phyloP scores from a whole-genome alignment of 2,329 filamentous ascomycete genomes.

The Colletotrichum brevisporum region DNA sequence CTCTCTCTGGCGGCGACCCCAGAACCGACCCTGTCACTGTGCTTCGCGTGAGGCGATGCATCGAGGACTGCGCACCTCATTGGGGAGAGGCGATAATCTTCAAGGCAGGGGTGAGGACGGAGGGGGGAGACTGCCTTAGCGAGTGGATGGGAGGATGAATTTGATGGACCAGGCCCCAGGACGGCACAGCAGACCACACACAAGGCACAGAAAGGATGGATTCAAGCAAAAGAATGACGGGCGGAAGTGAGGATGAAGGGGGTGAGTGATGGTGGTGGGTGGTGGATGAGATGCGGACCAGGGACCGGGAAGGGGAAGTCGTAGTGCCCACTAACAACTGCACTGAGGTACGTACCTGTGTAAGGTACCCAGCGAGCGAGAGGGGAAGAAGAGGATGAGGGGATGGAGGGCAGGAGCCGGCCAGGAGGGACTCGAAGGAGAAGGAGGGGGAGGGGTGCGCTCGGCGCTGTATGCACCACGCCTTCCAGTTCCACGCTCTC shows the following conservation, averaged over 20 bases:
- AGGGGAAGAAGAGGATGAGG: conserved; percentile 1
- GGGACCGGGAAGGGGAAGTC: conserved; percentile 23
- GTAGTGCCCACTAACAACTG: too few species aligned
- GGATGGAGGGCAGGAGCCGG: too few species aligned
- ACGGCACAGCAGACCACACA: conserved; percentile 6
- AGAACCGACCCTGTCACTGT: conserved; percentile 15
- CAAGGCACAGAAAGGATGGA: conserved; percentile 12
- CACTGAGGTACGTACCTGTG: too few species aligned
- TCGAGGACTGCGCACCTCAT: conserved; percentile 29
- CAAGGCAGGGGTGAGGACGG: conserved; percentile 13
- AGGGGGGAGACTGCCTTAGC: conserved; percentile 1
- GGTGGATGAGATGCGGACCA: conserved; percentile 18
- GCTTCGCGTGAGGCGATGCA: conserved; percentile 36
- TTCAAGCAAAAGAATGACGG: conserved; percentile 13
- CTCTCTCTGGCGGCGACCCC: conserved; percentile 18
- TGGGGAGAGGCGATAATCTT: conserved; percentile 31
- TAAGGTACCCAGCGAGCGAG: not conserved
- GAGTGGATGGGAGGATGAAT: conserved; percentile 14
- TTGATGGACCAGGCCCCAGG: conserved; percentile 29
- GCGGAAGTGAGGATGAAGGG: conserved; percentile 17
- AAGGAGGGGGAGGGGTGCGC: conserved; percentile 6
- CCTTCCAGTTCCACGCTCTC: too few species aligned
- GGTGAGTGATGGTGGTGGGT: not conserved
- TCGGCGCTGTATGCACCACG: not conserved
- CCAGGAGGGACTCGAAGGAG: not conserved